Evolutionary conservation across 345 rosid genomes (phyloP), one percentile per base, ranked within the genome.

Genomic region (thale cress (Arabidopsis thaliana)): DNA sequence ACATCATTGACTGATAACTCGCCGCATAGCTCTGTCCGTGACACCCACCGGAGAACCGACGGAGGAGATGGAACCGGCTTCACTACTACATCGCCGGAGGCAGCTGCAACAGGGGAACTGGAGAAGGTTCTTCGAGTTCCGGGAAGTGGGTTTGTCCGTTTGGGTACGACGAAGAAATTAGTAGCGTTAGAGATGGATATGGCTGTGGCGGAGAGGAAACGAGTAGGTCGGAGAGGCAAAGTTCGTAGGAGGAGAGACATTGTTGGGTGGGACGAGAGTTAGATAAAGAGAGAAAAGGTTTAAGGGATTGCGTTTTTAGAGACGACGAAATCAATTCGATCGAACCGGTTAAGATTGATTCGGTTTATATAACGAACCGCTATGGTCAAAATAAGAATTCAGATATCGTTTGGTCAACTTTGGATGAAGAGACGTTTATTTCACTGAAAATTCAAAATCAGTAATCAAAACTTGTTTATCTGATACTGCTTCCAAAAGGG

Each of bases 11-110:
- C 56, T 32, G 91, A 84, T 79, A 91, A 80, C 14, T 87, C 81
- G 3, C 99, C 97, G 57, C 97, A 95, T 8, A 81, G 70, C 3
- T 57, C 84, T 5, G 88, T 83, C 38, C 97, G 86, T 2, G 93
- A 84, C 45, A 87, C 93, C 97, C 99, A 91, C 9, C 71, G 62
- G 44, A 95, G 96, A 24, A 79, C 9, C 12, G 70, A 59, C 12
- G 65, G 83, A n/a, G 80, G 30, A 45, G 66, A 30, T 16, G 66
- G 23, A 67, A 46, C 8, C 1, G 75, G 40, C 33, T 78, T 72
- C 64, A 72, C 78, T 24, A 36, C 53, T 30, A 60, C 69, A 51
- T 66, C 69, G 50, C 58, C 64, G 9, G 79, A 46, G 25, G 63
- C 59, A 10, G 67, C 36, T 8, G 65, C 67, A 2, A 69, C 52